Conservation (phyloP, 495 filamentous ascomycete genomes). For the Aspergillus homomorphus region DNA sequence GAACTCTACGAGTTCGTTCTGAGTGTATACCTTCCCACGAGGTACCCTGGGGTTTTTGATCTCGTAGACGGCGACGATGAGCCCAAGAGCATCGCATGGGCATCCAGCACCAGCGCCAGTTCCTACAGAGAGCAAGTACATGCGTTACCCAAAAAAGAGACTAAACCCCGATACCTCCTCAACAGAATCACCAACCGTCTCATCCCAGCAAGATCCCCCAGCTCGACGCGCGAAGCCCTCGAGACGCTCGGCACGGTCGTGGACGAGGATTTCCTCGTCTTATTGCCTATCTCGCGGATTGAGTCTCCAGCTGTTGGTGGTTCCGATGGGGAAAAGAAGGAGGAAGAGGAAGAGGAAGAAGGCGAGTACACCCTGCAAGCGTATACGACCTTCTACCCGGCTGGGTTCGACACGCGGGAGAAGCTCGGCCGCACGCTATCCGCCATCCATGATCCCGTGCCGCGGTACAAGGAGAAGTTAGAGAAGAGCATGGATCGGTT, state of each 20-base stretch:
- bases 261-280: constrained; percentile 75
- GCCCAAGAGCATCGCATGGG: too few species aligned
- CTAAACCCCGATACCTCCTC: neutral
- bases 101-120: too few species aligned
- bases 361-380: constrained; percentile 58
- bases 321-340: neutral
- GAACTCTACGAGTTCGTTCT: constrained; percentile 67
- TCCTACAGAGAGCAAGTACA: too few species aligned
- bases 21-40: constrained; percentile 56
- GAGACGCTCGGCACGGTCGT: constrained; percentile 54
- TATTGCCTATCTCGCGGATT: constrained; percentile 48
- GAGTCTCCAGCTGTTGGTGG: neutral
- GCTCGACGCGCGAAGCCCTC: constrained; percentile 25
- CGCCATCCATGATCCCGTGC: constrained; percentile 68
- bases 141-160: neutral
- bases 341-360: neutral
- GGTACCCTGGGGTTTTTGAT: constrained; percentile 62
- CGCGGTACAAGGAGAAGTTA: constrained; percentile 66
- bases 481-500: constrained; percentile 75
- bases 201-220: neutral
- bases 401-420: constrained; percentile 62
- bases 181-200: constrained; percentile 9
- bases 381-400: constrained; percentile 69
- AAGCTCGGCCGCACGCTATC: constrained; percentile 63
- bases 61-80: constrained; percentile 12